Base-by-base conservation (phyloP, 805 yeast species). In the Candida lessepsii region DNA sequence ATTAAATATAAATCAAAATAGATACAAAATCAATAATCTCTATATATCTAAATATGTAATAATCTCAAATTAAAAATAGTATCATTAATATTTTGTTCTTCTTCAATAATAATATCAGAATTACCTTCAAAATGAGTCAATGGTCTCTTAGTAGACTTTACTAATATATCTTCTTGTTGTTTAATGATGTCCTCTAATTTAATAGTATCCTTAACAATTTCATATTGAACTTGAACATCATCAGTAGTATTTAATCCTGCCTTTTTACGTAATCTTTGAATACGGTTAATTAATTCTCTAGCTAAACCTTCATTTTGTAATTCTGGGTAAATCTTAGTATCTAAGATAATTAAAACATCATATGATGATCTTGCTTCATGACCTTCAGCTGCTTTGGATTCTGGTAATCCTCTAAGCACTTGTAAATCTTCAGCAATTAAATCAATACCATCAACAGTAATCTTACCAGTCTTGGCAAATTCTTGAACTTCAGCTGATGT, bases 251-350 rank as follows among this genome's bases (percentile, higher is more conserved):
- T 86, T 58, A 93, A 75, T 24, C 96, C 96, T 49, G 86, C 89
- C 77, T 90, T 89, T 83, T 93, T 93, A 70, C 99, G 85, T 60
- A 90, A 79, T 65, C 96, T 84, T 76, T 93, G 99, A 52, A 93
- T 88, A 69, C 99, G 89, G 78, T 93, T 93, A 58, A 93, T 79
- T 59, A 93, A 76, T 67, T 93, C 98, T 73, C 99, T 87, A 5
- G 96, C 96, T 54, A 86, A 74, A 63, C 98, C 98, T 71, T 93
- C 98, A 35, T 86, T 81, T 69, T 83, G 83, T 63, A 91, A 75
- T 53, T 90, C 96, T 29, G 88, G 87, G 60, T 93, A 84, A 40
- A 89, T 68, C 52, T 84, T 86, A 50, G 87, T 84, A 58, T 93
- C 99, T 63, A 93, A 73, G 49, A 93, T 84, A 58, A 91, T 76